Evolutionary conservation across 2,329 filamentous ascomycete species (phyloP).

Genomic region (Colletotrichum sp.): DNA sequence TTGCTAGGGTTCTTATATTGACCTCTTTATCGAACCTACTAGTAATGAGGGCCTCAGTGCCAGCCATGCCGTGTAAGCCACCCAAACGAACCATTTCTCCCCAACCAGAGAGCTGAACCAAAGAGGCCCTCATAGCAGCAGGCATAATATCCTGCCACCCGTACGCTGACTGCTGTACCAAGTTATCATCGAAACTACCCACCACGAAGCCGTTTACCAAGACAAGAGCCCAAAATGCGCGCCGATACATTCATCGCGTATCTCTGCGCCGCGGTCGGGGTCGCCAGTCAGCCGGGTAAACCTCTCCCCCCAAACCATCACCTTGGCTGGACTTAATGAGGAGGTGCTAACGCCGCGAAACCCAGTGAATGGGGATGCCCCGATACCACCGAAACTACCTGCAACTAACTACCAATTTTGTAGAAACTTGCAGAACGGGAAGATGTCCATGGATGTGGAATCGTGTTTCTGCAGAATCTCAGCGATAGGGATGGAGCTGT

Average conservation of each 20-base stretch:
- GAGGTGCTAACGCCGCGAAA: background rate
- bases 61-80: background rate
- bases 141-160: background rate
- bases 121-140: background rate
- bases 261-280: background rate
- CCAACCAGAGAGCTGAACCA: background rate
- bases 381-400: background rate
- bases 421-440: rapidly evolving
- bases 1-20: background rate
- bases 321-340: background rate
- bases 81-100: background rate
- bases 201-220: background rate
- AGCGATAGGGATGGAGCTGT: too few relatives aligned
- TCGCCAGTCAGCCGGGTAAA: background rate
- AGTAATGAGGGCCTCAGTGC: background rate
- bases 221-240: background rate
- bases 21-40: background rate
- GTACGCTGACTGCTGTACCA: background rate
- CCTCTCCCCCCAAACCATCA: background rate
- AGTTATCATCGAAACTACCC: background rate
- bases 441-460: too few relatives aligned
- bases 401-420: too few relatives aligned
- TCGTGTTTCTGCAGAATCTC: too few relatives aligned
- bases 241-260: background rate
- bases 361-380: background rate